These are phyloP conservation scores for Abortiporus biennis DNA, from an alignment of 1,284 basidiomycete genomes.

Conservation along the genomic window DNA sequence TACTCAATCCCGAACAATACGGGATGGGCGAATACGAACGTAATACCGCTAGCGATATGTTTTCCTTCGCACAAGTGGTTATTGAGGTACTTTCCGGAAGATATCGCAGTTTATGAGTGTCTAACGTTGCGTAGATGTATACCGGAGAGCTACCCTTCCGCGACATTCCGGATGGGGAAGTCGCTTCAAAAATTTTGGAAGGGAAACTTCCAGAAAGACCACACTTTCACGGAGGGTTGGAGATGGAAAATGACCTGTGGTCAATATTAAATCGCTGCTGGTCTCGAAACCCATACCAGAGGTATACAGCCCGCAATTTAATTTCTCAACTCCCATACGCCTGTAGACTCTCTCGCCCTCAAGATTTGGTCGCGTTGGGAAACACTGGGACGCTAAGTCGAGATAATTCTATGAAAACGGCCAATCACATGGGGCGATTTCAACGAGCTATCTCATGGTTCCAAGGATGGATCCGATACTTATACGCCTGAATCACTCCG, in stretches of 20 bases:
- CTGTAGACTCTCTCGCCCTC: too few species aligned
- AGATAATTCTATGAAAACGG: too few species aligned
- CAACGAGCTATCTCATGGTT: too few species aligned
- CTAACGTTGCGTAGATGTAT: neutral
- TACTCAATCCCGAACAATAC: conserved; percentile 5
- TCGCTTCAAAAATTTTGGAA: neutral
- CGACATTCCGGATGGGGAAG: neutral
- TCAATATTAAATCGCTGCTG: neutral
- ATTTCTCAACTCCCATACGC: too few species aligned
- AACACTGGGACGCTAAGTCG: too few species aligned
- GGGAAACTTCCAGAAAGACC: neutral
- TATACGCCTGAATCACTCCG: too few species aligned
- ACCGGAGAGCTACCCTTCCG: neutral
- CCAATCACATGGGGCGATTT: too few species aligned
- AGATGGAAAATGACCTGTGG: neutral
- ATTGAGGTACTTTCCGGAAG: conserved; percentile 3
- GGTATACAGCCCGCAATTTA: too few species aligned
- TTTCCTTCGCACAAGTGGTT: conserved; percentile 5
- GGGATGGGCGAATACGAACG: neutral
- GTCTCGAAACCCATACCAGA: neutral
- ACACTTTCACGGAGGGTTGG: neutral
- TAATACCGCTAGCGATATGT: conserved; percentile 1
- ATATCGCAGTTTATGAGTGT: neutral
- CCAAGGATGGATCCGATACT: too few species aligned
- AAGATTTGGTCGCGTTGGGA: too few species aligned